A percentile compares a stretch with the other conserved stretches of the same genome.
These are phyloP conservation scores for Teratosphaeria epicoccoides DNA, from an alignment of 2,329 filamentous ascomycete genomes.

Conservation along the genomic window DNA sequence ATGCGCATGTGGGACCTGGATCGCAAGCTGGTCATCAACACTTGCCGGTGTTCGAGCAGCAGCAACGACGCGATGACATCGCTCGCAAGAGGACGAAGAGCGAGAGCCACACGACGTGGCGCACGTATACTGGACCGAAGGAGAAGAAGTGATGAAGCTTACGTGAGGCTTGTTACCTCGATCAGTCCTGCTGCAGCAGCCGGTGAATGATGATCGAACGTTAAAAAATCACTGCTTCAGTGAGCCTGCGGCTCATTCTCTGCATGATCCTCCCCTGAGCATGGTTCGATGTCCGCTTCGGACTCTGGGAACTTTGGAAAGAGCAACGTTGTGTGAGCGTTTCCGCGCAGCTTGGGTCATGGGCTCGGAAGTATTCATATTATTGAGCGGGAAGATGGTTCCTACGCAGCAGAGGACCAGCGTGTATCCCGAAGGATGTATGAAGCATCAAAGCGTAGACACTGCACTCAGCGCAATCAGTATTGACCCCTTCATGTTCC, in stretches of 20 bases:
- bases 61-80: slow-evolving; percentile 7
- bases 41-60: slow-evolving; percentile 22
- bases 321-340: background rate
- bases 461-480: too few relatives aligned
- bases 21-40: slow-evolving; percentile 4
- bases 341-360: background rate
- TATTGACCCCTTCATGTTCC: too few relatives aligned
- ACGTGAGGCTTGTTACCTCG: background rate
- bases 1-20: slow-evolving; percentile 9
- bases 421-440: too few relatives aligned
- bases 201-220: too few relatives aligned
- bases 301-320: background rate
- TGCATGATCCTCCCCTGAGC: background rate
- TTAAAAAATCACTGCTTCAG: too few relatives aligned
- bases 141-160: background rate
- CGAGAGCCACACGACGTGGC: slow-evolving; percentile 3
- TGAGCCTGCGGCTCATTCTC: background rate
- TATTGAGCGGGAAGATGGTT: too few relatives aligned
- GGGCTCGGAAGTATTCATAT: background rate
- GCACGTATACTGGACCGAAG: background rate
- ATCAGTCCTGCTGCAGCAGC: background rate
- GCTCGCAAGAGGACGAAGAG: slow-evolving; percentile 8
- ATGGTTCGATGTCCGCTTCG: background rate
- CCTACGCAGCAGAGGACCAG: too few relatives aligned
- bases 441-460: too few relatives aligned